Evolutionary conservation across 306 rosid species (phyloP), one percentile per base, ranked within the genome.

Genomic region (Sphenostylis stenocarpa): DNA sequence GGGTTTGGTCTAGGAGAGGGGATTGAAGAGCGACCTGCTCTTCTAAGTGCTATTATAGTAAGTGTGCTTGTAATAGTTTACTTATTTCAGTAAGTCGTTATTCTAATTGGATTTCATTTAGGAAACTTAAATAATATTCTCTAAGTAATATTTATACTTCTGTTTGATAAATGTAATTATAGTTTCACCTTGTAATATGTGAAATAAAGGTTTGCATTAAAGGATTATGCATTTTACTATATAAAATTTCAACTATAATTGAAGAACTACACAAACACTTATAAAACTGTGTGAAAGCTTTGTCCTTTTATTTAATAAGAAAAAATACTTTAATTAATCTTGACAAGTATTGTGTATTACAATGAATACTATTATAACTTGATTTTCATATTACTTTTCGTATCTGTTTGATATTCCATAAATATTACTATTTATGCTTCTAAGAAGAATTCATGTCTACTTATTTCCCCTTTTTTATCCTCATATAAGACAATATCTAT

Each of bases 1-100:
- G 97, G 97, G 55, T 92, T 95, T 89, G 97, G 98, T 78, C 92
- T 88, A 76, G 98, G 97, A 78, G 98, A 95, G 81, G 78, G 89
- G 84, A 88, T 88, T 72, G 87, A 89, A 76, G 97, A 90, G 81
- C 93, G 97, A 69, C 87, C 96, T 78, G 81, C 88, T 77, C 91
- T 92, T 72, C 89, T 92, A 58, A 82, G 79, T 68, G 86, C 92
- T 60, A 76, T 95, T 65, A 85, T 76, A 28, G 98, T 94, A 86
- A 73, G 96, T 77, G 76, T 39, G 13, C 63, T 55, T 70, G 20
- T 69, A 52, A 26, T 70, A 70, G 60, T 23, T 51, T 61, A 41
- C n/a, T 49, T 52, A 23, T 34, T 45, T 78, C 44, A 45, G 34
- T 55, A 55, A 65, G 43, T 44, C 47, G 16, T 47, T 21, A 63